Evolutionary conservation across 495 filamentous ascomycete genomes (phyloP).

Genomic region (Amniculicola lignicola): DNA sequence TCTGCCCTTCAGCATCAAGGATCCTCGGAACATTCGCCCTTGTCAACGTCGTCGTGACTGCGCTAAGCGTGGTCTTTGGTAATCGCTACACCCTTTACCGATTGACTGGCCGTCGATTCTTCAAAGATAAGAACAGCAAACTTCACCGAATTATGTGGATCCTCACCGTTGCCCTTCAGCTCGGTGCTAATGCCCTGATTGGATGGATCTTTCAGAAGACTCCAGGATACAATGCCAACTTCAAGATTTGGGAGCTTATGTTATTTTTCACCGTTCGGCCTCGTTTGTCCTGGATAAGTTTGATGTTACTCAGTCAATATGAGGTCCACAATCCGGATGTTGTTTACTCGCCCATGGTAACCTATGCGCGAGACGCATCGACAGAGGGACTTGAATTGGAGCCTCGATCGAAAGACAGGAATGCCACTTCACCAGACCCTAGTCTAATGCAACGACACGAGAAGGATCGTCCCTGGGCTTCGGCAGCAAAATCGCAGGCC

Average conservation of each 20-base stretch:
- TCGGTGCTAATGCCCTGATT: constrained; percentile 11
- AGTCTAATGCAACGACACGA: no score
- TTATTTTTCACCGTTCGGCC: constrained; percentile 11
- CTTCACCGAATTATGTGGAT: constrained; percentile 1
- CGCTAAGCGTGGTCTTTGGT: neutral
- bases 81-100: no score
- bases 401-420: neutral
- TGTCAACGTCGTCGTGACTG: constrained; percentile 5
- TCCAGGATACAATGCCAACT: constrained; percentile 10
- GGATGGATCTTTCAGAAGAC: neutral
- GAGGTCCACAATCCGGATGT: neutral
- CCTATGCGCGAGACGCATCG: no score
- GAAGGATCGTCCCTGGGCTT: constrained; percentile 5
- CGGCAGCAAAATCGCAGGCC: constrained; percentile 3
- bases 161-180: constrained; percentile 10
- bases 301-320: neutral
- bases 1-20: neutral
- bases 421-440: neutral
- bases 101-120: no score
- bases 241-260: constrained; percentile 13
- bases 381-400: no score
- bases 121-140: no score
- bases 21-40: constrained; percentile 14
- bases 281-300: constrained; percentile 12
- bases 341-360: no score